phyloP scores from a whole-genome alignment of 331 rosid genomes.

The Saraca asoca region DNA sequence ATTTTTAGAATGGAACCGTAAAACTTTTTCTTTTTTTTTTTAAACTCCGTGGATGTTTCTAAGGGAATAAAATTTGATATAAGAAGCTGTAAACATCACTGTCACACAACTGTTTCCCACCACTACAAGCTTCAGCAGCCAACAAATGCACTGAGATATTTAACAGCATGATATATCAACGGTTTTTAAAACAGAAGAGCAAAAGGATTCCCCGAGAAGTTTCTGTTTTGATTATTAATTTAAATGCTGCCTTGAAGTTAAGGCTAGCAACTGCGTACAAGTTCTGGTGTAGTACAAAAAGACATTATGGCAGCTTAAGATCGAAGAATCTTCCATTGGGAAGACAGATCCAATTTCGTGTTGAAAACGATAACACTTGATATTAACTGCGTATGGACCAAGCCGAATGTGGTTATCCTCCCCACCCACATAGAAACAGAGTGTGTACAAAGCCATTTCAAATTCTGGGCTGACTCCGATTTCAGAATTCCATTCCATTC shows the following conservation, averaged over 20 bases:
- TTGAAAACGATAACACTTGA: slow-evolving; percentile 78
- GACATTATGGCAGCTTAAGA: slow-evolving; percentile 1
- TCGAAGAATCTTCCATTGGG: slow-evolving; percentile 71
- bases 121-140: background rate
- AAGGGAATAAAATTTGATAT: background rate
- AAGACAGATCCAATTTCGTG: slow-evolving; percentile 74
- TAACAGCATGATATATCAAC: background rate
- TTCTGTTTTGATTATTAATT: background rate
- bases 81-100: background rate
- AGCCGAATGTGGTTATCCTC: slow-evolving; percentile 79
- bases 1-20: background rate
- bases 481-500: slow-evolving; percentile 94
- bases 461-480: slow-evolving; percentile 99
- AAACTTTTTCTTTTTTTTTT: background rate
- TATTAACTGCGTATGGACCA: slow-evolving; percentile 84
- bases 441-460: slow-evolving; percentile 82
- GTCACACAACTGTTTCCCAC: background rate
- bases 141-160: background rate
- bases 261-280: background rate
- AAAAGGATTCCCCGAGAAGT: background rate
- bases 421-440: slow-evolving; percentile 73
- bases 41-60: background rate
- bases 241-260: background rate
- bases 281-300: background rate
- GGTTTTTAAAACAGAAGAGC: background rate